phyloP scores from a whole-genome alignment of 2,329 filamentous ascomycete genomes.

The Fusarium solani-melongenae region DNA sequence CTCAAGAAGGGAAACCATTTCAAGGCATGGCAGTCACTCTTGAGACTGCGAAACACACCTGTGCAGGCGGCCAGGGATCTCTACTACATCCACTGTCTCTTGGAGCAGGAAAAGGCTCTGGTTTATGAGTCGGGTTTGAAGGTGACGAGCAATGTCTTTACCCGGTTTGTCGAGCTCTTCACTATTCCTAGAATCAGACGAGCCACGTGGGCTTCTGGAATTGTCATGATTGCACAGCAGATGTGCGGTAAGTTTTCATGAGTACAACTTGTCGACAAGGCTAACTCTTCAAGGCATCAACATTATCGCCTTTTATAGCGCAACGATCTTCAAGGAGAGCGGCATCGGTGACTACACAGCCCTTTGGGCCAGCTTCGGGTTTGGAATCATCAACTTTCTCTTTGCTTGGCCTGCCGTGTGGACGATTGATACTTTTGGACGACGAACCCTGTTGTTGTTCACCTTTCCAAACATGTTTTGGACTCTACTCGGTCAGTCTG shows the following conservation, averaged over 20 bases:
- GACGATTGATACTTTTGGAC: slow-evolving; percentile 73
- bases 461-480: slow-evolving; percentile 75
- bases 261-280: too few relatives aligned
- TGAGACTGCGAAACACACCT: slow-evolving; percentile 66
- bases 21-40: slow-evolving; percentile 67
- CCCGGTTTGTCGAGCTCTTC: slow-evolving; percentile 66
- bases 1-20: slow-evolving; percentile 69
- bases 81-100: slow-evolving; percentile 66
- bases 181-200: slow-evolving; percentile 67
- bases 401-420: slow-evolving; percentile 72
- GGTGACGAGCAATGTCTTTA: slow-evolving; percentile 57
- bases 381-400: slow-evolving; percentile 68
- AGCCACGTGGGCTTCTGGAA: slow-evolving; percentile 73
- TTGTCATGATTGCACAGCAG: slow-evolving; percentile 75
- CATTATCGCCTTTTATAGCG: slow-evolving; percentile 62
- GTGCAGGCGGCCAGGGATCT: slow-evolving; percentile 72
- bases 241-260: slow-evolving; percentile 65
- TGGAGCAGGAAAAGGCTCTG: slow-evolving; percentile 46
- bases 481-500: slow-evolving; percentile 57
- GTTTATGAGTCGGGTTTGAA: slow-evolving; percentile 46
- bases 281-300: slow-evolving; percentile 47
- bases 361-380: slow-evolving; percentile 57
- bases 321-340: slow-evolving; percentile 57
- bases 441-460: slow-evolving; percentile 67
- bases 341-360: slow-evolving; percentile 53